Evolutionary conservation across 2,329 filamentous ascomycete genomes (phyloP), one percentile per base, ranked within the genome.

Genomic region (Fusarium sp.): DNA sequence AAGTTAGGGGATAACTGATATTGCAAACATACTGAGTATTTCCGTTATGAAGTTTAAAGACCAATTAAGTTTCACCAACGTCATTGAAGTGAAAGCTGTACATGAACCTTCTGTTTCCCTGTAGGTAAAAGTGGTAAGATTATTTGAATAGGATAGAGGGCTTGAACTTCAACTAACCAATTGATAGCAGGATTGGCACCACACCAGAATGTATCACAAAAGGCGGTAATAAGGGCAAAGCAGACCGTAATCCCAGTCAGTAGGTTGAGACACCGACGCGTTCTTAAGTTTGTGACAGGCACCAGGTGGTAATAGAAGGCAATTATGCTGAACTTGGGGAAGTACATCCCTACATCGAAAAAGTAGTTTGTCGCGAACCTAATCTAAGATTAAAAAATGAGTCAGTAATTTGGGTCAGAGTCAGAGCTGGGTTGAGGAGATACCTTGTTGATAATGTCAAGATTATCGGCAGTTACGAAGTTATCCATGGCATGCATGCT

Each of bases 261-360:
- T 3, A 32, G 25, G 8, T 52, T 61, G 2, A 62, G 56, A 0
- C 29, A 18, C 10, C 18, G 34, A 16, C 59, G 45, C 59, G 53
- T 52, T 50, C 16, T 25, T 8, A 45, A 38, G 2, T 45, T 46
- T 3, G 59, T 16, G 1, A 61, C 20, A 0, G 59, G 59, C 0
- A 63, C 45, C 5, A 63, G 56, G 22, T 63, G 51, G 6, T 34
- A 45, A 6, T 63, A 63, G 7, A 63, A 63, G 3, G 56, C 38
- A 11, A 63, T 61, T 6, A 63, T 63, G 20, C 59, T 63, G 14
- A 63, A 63, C 15, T 63, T 61, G 0, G 59, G 59, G n/a, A 63
- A 61, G 45, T 63, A 63, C 10, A 63, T 63, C 27, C 59, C 59
- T 3, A 46, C 52, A 6, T 63, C 59, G 56, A 63, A 61, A 7